Evolutionary conservation across 352 stramenopile genomes (phyloP), one percentile per base, ranked within the genome.

Genomic region (Phytophthora cactorum): DNA sequence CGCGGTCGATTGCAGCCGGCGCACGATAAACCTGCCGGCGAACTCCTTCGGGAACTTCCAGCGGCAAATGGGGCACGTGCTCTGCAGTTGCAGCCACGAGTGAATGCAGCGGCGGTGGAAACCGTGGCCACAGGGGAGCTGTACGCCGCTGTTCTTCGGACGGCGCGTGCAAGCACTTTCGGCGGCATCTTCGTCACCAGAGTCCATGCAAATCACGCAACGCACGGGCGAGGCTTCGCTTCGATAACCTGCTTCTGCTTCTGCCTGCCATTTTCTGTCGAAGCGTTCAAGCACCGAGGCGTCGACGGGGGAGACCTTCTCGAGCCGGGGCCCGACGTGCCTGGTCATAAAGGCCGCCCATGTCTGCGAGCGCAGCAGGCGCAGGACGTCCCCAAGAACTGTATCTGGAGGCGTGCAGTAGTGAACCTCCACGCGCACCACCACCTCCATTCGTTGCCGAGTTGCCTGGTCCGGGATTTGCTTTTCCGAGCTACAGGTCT

Each of bases 31-130:
- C n/a, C 57, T 79, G n/a, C 80, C 79, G 4, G 70, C 54, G 46
- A 91, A 87, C 28, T 78, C 74, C 57, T 86, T 85, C 25, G 63
- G 68, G 52, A 97, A 86, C 73, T 97, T 89, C 65, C 87, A 88
- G 60, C 97, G 95, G 64, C 93, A 99, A 50, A 97, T 85, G 15
- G 93, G 94, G 71, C 96, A 98, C 54, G 90, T 93, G 53, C 79
- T 84, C 62, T 97, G 90, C 58, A 91, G 81, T 27, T 90, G 52
- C 15, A 97, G 84, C 94, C 96, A 98, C 32, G 82, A 86, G 28
- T 81, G 59, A 38, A 98, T 83, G 72, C 96, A 98, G 41, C 85
- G 81, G 41, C 75, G 71, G 71, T 99, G 94, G 77, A 98, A 98
- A 29, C 78, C 52, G 74, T 99, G 95, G 25, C 82, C 78, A 59